Base-by-base conservation (phyloP, 495 filamentous ascomycete species). In the Poronia punctata region DNA sequence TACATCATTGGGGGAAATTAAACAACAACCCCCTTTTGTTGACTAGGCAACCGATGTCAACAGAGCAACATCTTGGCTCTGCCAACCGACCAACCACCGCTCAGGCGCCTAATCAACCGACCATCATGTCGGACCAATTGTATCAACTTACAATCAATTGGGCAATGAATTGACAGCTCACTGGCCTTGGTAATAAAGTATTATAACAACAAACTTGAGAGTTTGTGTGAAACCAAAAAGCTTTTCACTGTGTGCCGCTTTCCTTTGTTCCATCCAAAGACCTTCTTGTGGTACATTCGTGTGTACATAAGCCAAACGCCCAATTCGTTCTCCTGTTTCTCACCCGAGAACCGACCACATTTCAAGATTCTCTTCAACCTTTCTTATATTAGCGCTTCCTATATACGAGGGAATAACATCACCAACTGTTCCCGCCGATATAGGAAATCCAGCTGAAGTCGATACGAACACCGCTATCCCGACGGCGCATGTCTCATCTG, bases 321-420 rank as follows among this genome's bases (percentile, higher is more conserved):
- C 22, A 17, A 10, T 32, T 14, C 5, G 21, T n/a, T 15, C 32
- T 29, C 33, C 21, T 14, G 15, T 23, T 38, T 36, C 48, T 48
- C 52, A 49, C 39, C 33, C 50, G 32, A 48, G 52, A 15, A 38
- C 52, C 3, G 54, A 62, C 24, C 40, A 49, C 41, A 67, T 26
- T 68, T 70, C 30, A 49, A 66, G 8, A 68, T 66, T 38, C 61
- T 63, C 58, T 59, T 67, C 39, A 63, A 70, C 48, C 40, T 50
- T 5, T 67, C 62, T 21, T 68, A 62, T 37, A 45, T 62, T 31
- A 61, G 47, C 40, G 55, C 56, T 4, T n/a, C 56, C 57, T 17
- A 61, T 61, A 41, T 46, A 63, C 36, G 51, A 62, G 25, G 52
- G 56, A 17, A 49, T 35, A 34, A 10, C 18, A 27, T 43, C 32